Conservation (phyloP, 1,139 yeast species). For the Diutina neorugosa region DNA sequence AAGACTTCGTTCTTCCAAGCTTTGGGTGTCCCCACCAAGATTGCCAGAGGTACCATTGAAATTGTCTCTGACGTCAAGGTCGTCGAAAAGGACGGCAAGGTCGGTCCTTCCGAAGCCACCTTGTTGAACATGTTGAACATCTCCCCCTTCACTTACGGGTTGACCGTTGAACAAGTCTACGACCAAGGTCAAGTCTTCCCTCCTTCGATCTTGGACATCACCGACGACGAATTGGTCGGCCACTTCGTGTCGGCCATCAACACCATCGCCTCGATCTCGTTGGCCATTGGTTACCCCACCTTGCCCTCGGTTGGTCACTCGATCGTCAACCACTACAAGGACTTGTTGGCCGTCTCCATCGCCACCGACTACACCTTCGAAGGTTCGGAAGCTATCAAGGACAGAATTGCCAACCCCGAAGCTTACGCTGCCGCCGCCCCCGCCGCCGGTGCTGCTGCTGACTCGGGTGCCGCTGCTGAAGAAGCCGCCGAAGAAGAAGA, state of each 20-base stretch:
- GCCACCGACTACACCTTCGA: slow-evolving; percentile 99
- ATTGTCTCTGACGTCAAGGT: slow-evolving; percentile 95
- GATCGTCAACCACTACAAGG: slow-evolving; percentile 98
- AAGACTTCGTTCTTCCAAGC: slow-evolving; percentile 99
- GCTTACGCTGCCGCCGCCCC: slow-evolving; percentile 99
- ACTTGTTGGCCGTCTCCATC: slow-evolving; percentile 92
- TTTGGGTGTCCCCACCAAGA: slow-evolving; percentile 99
- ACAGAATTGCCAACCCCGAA: slow-evolving; percentile 69
- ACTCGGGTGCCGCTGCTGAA: slow-evolving; percentile 65
- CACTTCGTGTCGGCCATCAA: slow-evolving; percentile 90
- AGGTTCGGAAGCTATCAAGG: slow-evolving; percentile 98
- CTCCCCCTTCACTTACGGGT: slow-evolving; percentile 99
- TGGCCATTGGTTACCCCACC: slow-evolving; percentile 99
- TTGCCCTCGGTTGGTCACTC: slow-evolving; percentile 99
- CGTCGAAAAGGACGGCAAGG: slow-evolving; percentile 74
- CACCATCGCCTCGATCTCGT: slow-evolving; percentile 90
- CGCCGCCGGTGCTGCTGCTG: slow-evolving; percentile 56
- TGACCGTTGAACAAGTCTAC: slow-evolving; percentile 92
- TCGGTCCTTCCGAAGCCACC: slow-evolving; percentile 99
- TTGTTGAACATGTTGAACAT: slow-evolving; percentile 98
- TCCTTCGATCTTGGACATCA: slow-evolving; percentile 91
- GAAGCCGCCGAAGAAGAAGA: slow-evolving; percentile 53
- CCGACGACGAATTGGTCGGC: slow-evolving; percentile 88
- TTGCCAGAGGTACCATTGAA: slow-evolving; percentile 99
- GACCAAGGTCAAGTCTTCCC: slow-evolving; percentile 98